These are phyloP conservation scores for Vanrija sp. DNA, from an alignment of 1,284 basidiomycete genomes.

Conservation along the genomic window DNA sequence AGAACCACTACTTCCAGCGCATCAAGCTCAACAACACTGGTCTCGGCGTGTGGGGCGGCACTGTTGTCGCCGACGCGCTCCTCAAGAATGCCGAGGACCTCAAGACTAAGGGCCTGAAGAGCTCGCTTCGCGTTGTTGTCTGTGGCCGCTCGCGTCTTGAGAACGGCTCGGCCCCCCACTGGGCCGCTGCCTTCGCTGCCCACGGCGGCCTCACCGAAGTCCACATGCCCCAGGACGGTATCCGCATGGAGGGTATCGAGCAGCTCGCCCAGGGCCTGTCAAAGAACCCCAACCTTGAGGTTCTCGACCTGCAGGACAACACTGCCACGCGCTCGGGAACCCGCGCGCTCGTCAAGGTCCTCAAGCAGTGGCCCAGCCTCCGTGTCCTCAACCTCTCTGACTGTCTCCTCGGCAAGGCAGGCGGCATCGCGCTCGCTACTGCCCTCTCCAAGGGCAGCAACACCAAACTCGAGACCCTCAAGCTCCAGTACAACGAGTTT, in stretches of 20 bases:
- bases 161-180: slow-evolving; percentile 76
- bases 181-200: slow-evolving; percentile 83
- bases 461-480: slow-evolving; percentile 66
- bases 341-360: slow-evolving; percentile 67
- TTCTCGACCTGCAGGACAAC: slow-evolving; percentile 94
- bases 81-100: slow-evolving; percentile 69
- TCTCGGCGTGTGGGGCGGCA: slow-evolving; percentile 86
- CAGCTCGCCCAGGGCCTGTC: slow-evolving; percentile 72
- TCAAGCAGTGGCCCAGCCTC: slow-evolving; percentile 69
- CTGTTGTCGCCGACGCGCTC: slow-evolving; percentile 79
- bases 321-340: slow-evolving; percentile 75
- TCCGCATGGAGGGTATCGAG: slow-evolving; percentile 89
- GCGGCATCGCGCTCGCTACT: slow-evolving; percentile 62
- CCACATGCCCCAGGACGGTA: slow-evolving; percentile 94
- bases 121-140: slow-evolving; percentile 73
- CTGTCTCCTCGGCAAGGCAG: slow-evolving; percentile 70
- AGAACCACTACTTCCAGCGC: slow-evolving; percentile 73
- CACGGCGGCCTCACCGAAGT: slow-evolving; percentile 76
- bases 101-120: slow-evolving; percentile 61
- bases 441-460: slow-evolving; percentile 62
- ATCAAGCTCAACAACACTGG: slow-evolving; percentile 97
- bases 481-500: slow-evolving; percentile 87
- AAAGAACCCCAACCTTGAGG: slow-evolving; percentile 63
- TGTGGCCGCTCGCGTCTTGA: slow-evolving; percentile 95
- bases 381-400: slow-evolving; percentile 84